These are phyloP conservation scores for Boletellus sp. DNA, from an alignment of 1,284 basidiomycete genomes.

Conservation along the genomic window DNA sequence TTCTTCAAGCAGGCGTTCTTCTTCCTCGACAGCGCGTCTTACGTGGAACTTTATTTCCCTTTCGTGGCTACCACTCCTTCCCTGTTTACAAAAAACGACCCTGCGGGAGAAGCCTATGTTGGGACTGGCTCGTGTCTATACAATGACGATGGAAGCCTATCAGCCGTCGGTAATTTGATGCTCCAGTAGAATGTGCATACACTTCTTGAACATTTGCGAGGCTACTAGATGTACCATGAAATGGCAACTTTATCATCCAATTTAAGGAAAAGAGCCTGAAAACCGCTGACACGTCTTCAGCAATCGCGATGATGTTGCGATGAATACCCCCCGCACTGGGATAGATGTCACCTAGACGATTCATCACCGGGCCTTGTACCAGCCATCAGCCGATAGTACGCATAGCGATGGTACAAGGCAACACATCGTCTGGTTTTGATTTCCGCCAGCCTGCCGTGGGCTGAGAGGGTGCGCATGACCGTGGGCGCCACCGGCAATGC, in stretches of 20 bases:
- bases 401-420: too few species aligned
- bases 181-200: not conserved
- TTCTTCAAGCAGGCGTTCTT: constrained; percentile 34
- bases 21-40: constrained; percentile 30
- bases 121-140: constrained; percentile 32
- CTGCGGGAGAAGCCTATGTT: constrained; percentile 4
- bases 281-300: too few species aligned
- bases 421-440: too few species aligned
- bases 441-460: too few species aligned
- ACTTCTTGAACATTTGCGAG: not conserved
- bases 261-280: too few species aligned
- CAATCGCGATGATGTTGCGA: too few species aligned
- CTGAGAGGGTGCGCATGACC: too few species aligned
- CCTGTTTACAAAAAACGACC: constrained; percentile 18
- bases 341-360: too few species aligned
- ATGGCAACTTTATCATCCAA: not conserved
- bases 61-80: constrained; percentile 32
- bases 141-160: constrained; percentile 21
- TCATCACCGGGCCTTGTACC: too few species aligned
- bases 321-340: too few species aligned
- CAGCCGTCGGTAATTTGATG: constrained; percentile 26
- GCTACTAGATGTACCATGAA: not conserved
- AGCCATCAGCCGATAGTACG: too few species aligned
- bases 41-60: constrained; percentile 35
- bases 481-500: too few species aligned